Evolutionary conservation across 225 moss, liverwort and hornwort species (phyloP), one percentile per base, ranked within the genome.

Genomic region (Marchantia polymorpha): DNA sequence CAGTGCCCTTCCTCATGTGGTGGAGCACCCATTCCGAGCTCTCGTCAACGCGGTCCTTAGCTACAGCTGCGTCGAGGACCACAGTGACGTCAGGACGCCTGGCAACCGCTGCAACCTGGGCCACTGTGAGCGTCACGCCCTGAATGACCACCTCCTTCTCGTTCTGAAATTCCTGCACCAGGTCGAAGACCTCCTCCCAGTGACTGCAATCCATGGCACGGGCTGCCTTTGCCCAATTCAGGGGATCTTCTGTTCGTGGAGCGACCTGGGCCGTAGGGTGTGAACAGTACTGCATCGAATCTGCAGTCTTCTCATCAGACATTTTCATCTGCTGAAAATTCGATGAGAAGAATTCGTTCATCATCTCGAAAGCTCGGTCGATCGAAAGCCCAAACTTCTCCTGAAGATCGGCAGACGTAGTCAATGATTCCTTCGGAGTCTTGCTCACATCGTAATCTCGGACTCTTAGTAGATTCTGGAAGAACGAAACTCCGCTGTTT

Each of bases 41-140:
- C 83, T 81, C 81, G 49, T 86, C 86, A 31, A 86, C 86, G 69
- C 81, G 74, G 25, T 52, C 78, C 80, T 86, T 86, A 30, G 86
- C 86, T 0, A 75, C 55, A 20, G 58, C 81, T 26, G 77, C 83
- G 39, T 86, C 86, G 51, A 86, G 72, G 3, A 83, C 81, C 17
- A 83, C 83, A 6, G 83, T 50, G 3, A 86, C 83, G 49, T 81
- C 72, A 12, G 80, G 74, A 10, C 81, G 78, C 52, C 86, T 30
- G 0, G 86, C 86, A 20, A 86, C 81, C 49, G 86, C 86, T 7
- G 83, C 73, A 27, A 83, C 86, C 58, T 86, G 86, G 20, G 80
- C 86, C 30, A 86, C 81, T 3, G 74, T 74, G 11, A 86, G 83
- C 8, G 74, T 81, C 69, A 81, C 83, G 17, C 86, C 86, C 31